Evolutionary conservation across 345 rosid species (phyloP).

Genomic region (Populus tremula): DNA sequence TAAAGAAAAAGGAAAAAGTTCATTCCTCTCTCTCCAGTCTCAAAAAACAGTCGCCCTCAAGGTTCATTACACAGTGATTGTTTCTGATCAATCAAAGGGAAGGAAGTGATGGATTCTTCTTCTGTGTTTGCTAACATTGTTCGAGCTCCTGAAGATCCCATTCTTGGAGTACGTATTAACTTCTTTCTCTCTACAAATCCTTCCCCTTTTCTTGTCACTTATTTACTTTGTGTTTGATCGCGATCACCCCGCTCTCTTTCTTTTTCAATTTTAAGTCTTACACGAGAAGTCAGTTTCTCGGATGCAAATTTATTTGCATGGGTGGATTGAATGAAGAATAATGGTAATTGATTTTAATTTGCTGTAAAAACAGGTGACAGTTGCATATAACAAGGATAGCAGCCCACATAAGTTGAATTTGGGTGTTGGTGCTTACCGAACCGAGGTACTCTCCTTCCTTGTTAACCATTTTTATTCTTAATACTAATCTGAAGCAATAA

Average conservation of each 20-base stretch:
- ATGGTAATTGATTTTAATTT: too few species aligned
- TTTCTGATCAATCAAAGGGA: not conserved
- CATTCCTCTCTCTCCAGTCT: not conserved
- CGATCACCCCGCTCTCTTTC: not conserved
- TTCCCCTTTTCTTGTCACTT: not conserved
- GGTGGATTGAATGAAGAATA: not conserved
- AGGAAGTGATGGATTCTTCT: constrained; percentile 16
- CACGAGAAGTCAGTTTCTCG: not conserved
- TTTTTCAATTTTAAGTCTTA: not conserved
- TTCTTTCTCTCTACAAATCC: constrained; percentile 2
- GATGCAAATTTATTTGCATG: not conserved
- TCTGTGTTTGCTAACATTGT: constrained; percentile 75
- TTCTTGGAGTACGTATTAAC: constrained; percentile 56
- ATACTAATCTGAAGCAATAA: not conserved
- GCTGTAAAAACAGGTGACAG: constrained; percentile 63
- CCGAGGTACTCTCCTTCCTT: constrained; percentile 51
- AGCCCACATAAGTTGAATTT: constrained; percentile 85
- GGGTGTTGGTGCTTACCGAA: constrained; percentile 94
- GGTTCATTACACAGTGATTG: not conserved
- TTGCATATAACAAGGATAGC: constrained; percentile 87
- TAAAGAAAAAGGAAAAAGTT: not conserved
- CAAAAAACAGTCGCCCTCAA: too few species aligned
- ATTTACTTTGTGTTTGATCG: not conserved
- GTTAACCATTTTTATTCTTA: not conserved
- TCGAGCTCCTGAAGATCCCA: constrained; percentile 89